phyloP scores from a whole-genome alignment of 108 stramenopile genomes.

The Cyclostephanos tholiformis region DNA sequence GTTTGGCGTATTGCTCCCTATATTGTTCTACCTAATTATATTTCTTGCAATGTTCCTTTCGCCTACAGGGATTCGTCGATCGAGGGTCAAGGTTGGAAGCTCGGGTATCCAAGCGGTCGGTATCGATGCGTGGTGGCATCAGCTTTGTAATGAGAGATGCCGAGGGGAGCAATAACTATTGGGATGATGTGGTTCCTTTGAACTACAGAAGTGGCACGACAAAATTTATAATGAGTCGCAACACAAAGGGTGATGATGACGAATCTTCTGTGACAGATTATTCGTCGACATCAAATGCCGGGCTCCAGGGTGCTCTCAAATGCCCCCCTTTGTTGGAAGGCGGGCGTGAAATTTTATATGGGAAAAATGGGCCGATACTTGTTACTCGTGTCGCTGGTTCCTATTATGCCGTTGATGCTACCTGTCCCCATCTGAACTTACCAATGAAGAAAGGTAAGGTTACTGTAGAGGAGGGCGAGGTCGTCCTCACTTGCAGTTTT shows the following conservation, averaged over 20 bases:
- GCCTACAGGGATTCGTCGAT: constrained; percentile 71
- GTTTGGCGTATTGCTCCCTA: not conserved
- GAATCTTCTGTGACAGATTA: not conserved
- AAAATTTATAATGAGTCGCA: constrained; percentile 79
- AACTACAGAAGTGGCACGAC: constrained; percentile 80
- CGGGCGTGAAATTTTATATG: constrained; percentile 40
- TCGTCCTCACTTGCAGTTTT: constrained; percentile 44
- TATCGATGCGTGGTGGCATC: constrained; percentile 73
- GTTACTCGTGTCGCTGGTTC: constrained; percentile 45
- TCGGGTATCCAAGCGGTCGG: constrained; percentile 74
- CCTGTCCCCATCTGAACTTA: constrained; percentile 53
- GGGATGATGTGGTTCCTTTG: constrained; percentile 82
- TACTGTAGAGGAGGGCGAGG: constrained; percentile 30
- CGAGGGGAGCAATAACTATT: constrained; percentile 56
- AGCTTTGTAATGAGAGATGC: constrained; percentile 84
- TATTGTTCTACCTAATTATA: not conserved
- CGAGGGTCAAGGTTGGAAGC: constrained; percentile 86
- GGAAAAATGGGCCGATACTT: constrained; percentile 38
- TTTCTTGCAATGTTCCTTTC: not conserved
- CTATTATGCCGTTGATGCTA: constrained; percentile 52
- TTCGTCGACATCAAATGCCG: not conserved
- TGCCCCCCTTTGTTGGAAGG: constrained; percentile 39
- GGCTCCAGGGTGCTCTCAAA: constrained; percentile 13
- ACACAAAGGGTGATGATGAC: constrained; percentile 19
- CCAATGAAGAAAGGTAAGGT: constrained; percentile 58